Conservation (phyloP, 495 filamentous ascomycete genomes). For the Echria macrotheca region DNA sequence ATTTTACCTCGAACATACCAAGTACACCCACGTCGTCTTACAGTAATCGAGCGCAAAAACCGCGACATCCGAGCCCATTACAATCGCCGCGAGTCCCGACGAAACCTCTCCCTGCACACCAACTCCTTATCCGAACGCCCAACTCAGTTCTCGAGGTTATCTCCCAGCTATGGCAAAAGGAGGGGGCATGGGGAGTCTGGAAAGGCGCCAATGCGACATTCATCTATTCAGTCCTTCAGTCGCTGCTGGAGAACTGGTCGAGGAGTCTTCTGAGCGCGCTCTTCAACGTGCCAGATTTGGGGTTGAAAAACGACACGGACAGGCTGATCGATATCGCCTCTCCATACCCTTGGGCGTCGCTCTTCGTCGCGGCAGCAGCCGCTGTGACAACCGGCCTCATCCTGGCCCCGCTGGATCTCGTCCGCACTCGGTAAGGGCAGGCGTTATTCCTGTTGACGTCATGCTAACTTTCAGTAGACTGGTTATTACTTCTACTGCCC, state of each 20-base stretch:
- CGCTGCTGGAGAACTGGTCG: constrained; percentile 81
- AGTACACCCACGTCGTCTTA: constrained; percentile 50
- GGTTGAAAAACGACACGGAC: constrained; percentile 50
- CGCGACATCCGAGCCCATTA: constrained; percentile 27
- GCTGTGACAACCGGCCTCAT: constrained; percentile 72
- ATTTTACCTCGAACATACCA: constrained; percentile 71
- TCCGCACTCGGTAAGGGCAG: constrained; percentile 66
- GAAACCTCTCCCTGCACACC: constrained; percentile 45
- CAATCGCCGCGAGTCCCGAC: constrained; percentile 23
- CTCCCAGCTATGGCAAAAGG: constrained; percentile 79
- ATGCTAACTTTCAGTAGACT: constrained; percentile 42
- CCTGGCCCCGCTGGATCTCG: constrained; percentile 80
- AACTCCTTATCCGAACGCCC: constrained; percentile 60
- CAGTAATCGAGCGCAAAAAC: constrained; percentile 21
- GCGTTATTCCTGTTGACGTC: background rate
- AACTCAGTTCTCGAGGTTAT: constrained; percentile 75
- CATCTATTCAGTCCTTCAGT: constrained; percentile 76
- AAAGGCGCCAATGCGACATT: constrained; percentile 91
- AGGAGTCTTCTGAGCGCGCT: constrained; percentile 76
- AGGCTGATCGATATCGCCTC: constrained; percentile 56
- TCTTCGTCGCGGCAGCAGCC: constrained; percentile 77
- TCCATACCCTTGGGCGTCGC: constrained; percentile 63
- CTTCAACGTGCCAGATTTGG: constrained; percentile 75
- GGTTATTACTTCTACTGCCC: constrained; percentile 71
- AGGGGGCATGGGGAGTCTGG: constrained; percentile 88